Conservation (phyloP, 2,329 filamentous ascomycete genomes). For the Trichophyton verrucosum region DNA sequence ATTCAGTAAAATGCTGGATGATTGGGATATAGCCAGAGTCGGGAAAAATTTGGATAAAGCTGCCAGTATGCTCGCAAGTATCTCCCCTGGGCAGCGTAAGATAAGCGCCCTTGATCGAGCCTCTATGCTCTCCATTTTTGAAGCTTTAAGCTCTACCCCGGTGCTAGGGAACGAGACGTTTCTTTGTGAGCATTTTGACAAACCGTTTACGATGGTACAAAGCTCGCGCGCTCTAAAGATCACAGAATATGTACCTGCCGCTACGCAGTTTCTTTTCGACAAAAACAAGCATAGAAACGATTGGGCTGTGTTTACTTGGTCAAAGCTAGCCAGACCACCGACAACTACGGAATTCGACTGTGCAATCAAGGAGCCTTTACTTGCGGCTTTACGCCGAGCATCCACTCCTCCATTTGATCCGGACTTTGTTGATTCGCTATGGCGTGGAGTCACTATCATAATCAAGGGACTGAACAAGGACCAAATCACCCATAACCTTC, state of each 20-base stretch:
- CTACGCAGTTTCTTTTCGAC: slow-evolving; percentile 75
- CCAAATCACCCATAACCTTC: slow-evolving; percentile 64
- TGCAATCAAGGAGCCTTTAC: slow-evolving; percentile 64
- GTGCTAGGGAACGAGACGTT: slow-evolving; percentile 51
- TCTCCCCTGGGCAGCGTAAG: slow-evolving; percentile 40
- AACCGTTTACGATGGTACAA: slow-evolving; percentile 69
- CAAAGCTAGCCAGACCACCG: slow-evolving; percentile 51
- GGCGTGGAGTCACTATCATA: slow-evolving; percentile 64
- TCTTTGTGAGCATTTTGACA: slow-evolving; percentile 55
- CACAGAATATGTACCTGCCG: slow-evolving; percentile 62
- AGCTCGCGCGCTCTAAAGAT: slow-evolving; percentile 67
- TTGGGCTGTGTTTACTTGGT: slow-evolving; percentile 60
- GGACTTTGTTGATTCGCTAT: slow-evolving; percentile 56
- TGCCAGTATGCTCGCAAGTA: slow-evolving; percentile 39
- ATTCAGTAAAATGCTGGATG: slow-evolving; percentile 46
- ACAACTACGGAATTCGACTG: slow-evolving; percentile 70
- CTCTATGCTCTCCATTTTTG: slow-evolving; percentile 71
- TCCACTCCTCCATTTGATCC: slow-evolving; percentile 42
- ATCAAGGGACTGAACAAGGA: slow-evolving; percentile 60
- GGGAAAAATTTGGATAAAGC: slow-evolving; percentile 47
- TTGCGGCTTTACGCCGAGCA: slow-evolving; percentile 52
- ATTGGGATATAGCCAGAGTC: slow-evolving; percentile 51
- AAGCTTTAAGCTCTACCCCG: slow-evolving; percentile 71
- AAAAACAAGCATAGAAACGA: slow-evolving; percentile 48
- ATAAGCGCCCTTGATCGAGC: slow-evolving; percentile 42